Evolutionary conservation across 495 filamentous ascomycete genomes (phyloP).

Genomic region (Xylaria palmicola): DNA sequence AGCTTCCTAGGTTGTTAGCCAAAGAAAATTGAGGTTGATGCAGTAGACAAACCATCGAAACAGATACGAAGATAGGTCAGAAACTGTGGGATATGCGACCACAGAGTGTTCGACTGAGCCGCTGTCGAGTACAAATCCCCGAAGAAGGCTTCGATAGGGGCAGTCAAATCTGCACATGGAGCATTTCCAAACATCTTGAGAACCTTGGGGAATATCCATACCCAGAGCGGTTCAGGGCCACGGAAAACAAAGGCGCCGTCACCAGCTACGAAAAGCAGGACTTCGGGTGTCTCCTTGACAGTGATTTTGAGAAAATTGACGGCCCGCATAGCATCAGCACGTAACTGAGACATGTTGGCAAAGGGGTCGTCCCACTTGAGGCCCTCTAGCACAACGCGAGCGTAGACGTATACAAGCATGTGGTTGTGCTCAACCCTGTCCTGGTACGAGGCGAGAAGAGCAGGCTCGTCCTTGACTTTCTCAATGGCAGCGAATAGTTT

Average conservation of each 20-base stretch:
- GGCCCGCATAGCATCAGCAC: slow-evolving; percentile 68
- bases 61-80: slow-evolving; percentile 44
- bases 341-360: slow-evolving; percentile 46
- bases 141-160: slow-evolving; percentile 53
- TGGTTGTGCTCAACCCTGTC: slow-evolving; percentile 73
- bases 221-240: slow-evolving; percentile 63
- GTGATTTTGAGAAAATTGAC: slow-evolving; percentile 61
- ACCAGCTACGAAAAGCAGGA: slow-evolving; percentile 55
- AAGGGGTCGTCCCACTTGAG: slow-evolving; percentile 63
- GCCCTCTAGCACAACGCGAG: slow-evolving; percentile 73
- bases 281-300: slow-evolving; percentile 69
- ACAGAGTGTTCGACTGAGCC: slow-evolving; percentile 38
- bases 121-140: slow-evolving; percentile 40
- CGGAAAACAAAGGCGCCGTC: slow-evolving; percentile 41
- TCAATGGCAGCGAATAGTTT: slow-evolving; percentile 41
- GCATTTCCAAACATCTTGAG: slow-evolving; percentile 54
- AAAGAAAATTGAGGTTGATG: slow-evolving; percentile 16
- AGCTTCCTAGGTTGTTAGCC: slow-evolving; percentile 5
- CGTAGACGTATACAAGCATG: slow-evolving; percentile 79
- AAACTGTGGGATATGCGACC: slow-evolving; percentile 44
- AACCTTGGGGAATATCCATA: slow-evolving; percentile 74
- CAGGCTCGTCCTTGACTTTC: slow-evolving; percentile 40
- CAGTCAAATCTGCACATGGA: slow-evolving; percentile 39
- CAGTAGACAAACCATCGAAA: slow-evolving; percentile 35
- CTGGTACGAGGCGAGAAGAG: slow-evolving; percentile 47